Evolutionary conservation across 2,329 filamentous ascomycete species (phyloP).

Genomic region (Septoria linicola): DNA sequence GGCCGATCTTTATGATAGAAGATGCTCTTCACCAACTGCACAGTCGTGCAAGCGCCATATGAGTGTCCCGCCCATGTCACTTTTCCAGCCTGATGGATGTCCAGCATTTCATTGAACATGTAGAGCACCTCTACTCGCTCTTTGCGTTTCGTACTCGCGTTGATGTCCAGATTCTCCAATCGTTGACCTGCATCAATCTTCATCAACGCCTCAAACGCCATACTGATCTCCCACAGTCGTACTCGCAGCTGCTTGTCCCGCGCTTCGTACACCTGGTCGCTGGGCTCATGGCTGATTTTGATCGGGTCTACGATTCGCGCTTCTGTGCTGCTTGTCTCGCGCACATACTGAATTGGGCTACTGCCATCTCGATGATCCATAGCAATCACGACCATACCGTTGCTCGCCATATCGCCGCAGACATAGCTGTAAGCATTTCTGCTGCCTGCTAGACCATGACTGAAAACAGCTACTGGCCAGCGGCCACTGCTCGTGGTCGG

Average conservation of each 20-base stretch:
- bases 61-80: conserved; percentile 78
- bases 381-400: conserved; percentile 77
- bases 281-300: conserved; percentile 60
- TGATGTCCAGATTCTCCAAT: conserved; percentile 48
- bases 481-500: conserved; percentile 50
- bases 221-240: conserved; percentile 73
- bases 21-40: conserved; percentile 76
- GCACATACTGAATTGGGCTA: conserved; percentile 70
- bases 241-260: conserved; percentile 72
- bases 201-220: conserved; percentile 66
- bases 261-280: conserved; percentile 59
- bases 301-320: conserved; percentile 45
- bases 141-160: conserved; percentile 40
- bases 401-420: conserved; percentile 72
- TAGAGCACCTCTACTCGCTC: conserved; percentile 50
- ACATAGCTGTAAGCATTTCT: conserved; percentile 85
- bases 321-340: conserved; percentile 53
- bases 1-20: conserved; percentile 58
- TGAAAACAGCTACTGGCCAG: conserved; percentile 84
- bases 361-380: conserved; percentile 83
- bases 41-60: conserved; percentile 71
- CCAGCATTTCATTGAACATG: conserved; percentile 61
- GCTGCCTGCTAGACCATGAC: conserved; percentile 77
- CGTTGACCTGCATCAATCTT: conserved; percentile 60
- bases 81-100: conserved; percentile 68